Base-by-base conservation (phyloP, 768 basidiomycete species). In the Pisolithus marmoratus region DNA sequence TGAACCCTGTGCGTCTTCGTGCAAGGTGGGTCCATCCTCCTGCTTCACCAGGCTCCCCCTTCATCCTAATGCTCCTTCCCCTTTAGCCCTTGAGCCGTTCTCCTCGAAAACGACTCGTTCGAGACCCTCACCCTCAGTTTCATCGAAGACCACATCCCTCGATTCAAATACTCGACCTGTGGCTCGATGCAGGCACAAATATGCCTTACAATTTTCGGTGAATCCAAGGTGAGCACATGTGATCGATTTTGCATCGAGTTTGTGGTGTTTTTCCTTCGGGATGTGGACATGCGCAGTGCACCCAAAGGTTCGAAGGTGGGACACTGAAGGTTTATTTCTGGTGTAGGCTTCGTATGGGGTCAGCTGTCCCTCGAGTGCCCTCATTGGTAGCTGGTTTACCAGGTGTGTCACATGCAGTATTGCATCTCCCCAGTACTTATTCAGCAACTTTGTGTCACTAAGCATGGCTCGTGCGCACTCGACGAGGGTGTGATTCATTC, bases 221-320 rank as follows among this genome's bases (percentile, higher is more conserved):
- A 43, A 51, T 4, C 50, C 43, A 4, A 51, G 22, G 37, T 27
- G 31, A 5, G 20, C 27, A 24, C 50, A 51, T 24, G 27, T 31
- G 3, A 50, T 24, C 22, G 41, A 34, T 31, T 50, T 50, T 8
- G 27, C 40, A 31, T 43, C 42, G 12, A 50, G 49, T 31, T 50
- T 50, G 31, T 31, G 37, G 15, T 22, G 17, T 37, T 45, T 45
- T 24, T 69, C 56, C 46, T 63, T 58, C 23, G 44, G 63, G 20
- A 62, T 56, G 48, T 58, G 60, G 14, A 60, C 63, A 44, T 62
- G 63, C 2, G 60, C 64, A 11, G 51, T 41, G 47, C 65, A 70
- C 2, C 68, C 64, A 47, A 60, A 56, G 19, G 54, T 46, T 8
- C 52, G 51, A 12, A 63, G 45, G 38, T 58, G 34, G 5, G 31